Base-by-base conservation (phyloP, 352 stramenopile species). In the Globisporangium abappressorium region DNA sequence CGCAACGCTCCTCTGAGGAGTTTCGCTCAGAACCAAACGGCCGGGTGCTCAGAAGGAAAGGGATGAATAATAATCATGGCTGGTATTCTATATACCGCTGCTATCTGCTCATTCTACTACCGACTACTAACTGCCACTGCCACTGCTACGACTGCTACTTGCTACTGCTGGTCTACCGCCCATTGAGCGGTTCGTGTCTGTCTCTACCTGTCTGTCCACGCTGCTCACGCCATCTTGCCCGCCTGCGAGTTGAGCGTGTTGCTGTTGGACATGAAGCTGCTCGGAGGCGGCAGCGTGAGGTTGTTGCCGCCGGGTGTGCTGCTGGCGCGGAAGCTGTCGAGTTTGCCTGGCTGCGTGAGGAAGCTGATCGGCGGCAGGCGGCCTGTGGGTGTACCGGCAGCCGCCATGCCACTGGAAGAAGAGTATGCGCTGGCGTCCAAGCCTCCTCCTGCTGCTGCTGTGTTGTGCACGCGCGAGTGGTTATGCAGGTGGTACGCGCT, bases 361-460 rank as follows among this genome's bases (percentile, higher is more conserved):
- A 84, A 91, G 70, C 85, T 90, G 73, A 93, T 93, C 26, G 85
- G 85, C 26, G 85, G 85, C 51, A 93, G 73, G 20, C 81, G 78
- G 15, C 75, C 72, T 9, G 70, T 82, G 11, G 72, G 74, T 20
- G 70, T 79, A 38, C 75, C 41, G 11, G 18, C 41, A 14, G 41
- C 41, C 8, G 41, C 41, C 41, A 47, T n/a, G 41, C 41, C 41
- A 6, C 41, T n/a, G 15, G 26, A 53, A 36, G 24, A 53, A 15
- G 36, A 36, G 67, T 56, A 53, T 18, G 22, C 54, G 20, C 33
- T 51, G 24, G 1, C 26, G 51, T 46, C 41, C 41, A n/a, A 47
- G 15, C 41, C 15, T 12, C 12, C 15, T 47, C 41, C 57, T 20
- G 30, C 18, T 51, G 63, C 57, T 20, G 67, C 26, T 46, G 18